phyloP scores from a whole-genome alignment of 2,329 filamentous ascomycete species.

The Blumeria graminis region DNA sequence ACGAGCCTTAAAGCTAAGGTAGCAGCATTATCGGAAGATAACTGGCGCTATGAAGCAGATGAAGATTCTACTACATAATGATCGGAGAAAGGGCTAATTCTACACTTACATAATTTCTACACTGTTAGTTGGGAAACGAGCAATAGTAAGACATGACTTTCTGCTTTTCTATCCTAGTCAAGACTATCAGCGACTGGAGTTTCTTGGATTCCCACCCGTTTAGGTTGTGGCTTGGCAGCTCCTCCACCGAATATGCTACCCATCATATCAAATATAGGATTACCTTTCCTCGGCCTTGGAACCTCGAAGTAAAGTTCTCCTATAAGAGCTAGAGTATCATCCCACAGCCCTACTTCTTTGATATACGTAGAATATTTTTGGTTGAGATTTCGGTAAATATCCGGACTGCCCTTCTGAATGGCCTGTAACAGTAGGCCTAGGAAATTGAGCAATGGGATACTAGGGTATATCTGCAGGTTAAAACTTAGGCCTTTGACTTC shows the following conservation, averaged over 20 bases:
- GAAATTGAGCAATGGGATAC: constrained; percentile 87
- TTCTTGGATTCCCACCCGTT: constrained; percentile 17
- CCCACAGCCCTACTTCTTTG: constrained; percentile 55
- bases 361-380: constrained; percentile 61
- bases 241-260: constrained; percentile 63
- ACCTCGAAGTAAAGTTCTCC: constrained; percentile 96
- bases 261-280: constrained; percentile 96
- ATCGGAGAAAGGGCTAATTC: not conserved
- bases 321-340: constrained; percentile 60
- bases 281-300: constrained; percentile 64
- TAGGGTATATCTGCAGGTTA: constrained; percentile 66
- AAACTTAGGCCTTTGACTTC: constrained; percentile 51
- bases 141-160: no score
- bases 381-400: constrained; percentile 60
- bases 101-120: no score
- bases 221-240: constrained; percentile 17
- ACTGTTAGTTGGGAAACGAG: no score
- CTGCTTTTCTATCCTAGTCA: constrained; percentile 20
- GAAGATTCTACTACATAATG: constrained; percentile 8
- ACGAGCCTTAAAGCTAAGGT: constrained; percentile 51
- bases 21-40: constrained; percentile 51
- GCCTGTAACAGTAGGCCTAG: constrained; percentile 63
- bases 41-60: constrained; percentile 65
- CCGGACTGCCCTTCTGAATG: constrained; percentile 50
- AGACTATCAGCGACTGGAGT: constrained; percentile 31